These are phyloP conservation scores for Glycine latifolia DNA, from an alignment of 306 rosid species.

Conservation along the genomic window DNA sequence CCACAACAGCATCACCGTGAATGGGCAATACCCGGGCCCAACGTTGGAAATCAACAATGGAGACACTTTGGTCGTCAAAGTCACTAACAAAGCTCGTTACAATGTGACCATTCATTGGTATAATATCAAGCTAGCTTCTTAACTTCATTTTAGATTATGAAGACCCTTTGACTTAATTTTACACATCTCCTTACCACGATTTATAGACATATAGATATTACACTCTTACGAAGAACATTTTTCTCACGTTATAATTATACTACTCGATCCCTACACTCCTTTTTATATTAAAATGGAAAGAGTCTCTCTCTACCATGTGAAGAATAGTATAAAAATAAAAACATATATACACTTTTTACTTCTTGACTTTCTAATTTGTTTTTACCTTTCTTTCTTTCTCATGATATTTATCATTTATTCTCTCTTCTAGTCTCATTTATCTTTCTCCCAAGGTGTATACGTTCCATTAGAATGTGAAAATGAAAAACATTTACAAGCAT, in stretches of 20 bases:
- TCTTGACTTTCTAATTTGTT: too few relatives aligned
- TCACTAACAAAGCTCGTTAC: slow-evolving; percentile 85
- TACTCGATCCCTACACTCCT: background rate
- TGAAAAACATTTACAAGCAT: too few relatives aligned
- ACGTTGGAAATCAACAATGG: slow-evolving; percentile 87
- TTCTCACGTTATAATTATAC: background rate
- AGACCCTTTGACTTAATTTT: background rate
- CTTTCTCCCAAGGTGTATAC: background rate
- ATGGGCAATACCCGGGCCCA: slow-evolving; percentile 92
- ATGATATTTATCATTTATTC: too few relatives aligned
- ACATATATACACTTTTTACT: too few relatives aligned
- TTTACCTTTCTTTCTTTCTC: too few relatives aligned
- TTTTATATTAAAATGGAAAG: background rate
- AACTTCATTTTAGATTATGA: background rate
- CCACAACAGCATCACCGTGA: slow-evolving; percentile 80
- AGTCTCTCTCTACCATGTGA: background rate
- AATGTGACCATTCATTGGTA: slow-evolving; percentile 93
- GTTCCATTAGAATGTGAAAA: background rate
- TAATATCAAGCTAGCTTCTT: slow-evolving; percentile 6
- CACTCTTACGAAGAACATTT: background rate
- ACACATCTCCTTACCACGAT: background rate
- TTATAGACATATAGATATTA: background rate
- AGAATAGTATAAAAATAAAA: background rate
- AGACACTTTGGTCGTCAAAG: slow-evolving; percentile 79
- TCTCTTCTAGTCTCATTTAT: background rate